These are phyloP conservation scores for Nigrospora oryzae DNA, from an alignment of 2,329 filamentous ascomycete genomes.

Conservation along the genomic window DNA sequence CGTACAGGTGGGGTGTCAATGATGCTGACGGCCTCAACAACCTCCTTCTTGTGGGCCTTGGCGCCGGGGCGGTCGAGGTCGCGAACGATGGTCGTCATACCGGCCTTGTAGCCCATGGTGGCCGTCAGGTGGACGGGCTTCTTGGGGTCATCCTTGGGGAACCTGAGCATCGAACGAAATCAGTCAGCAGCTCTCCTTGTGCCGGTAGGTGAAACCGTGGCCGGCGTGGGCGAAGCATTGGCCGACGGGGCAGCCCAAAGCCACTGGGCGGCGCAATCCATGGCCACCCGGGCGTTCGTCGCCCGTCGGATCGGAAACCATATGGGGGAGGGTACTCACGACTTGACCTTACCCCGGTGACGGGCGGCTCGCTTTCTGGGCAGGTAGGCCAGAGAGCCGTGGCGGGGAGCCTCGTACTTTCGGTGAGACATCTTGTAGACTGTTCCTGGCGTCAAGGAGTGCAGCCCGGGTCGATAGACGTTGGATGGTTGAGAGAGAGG, in stretches of 20 bases:
- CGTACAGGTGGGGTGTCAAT: constrained; percentile 94
- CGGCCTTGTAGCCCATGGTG: constrained; percentile 99
- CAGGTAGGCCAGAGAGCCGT: constrained; percentile 85
- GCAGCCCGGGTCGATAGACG: constrained; percentile 17
- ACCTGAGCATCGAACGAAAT: constrained; percentile 44
- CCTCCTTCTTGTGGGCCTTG: constrained; percentile 99
- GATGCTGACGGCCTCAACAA: constrained; percentile 81
- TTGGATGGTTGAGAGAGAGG: constrained; percentile 13
- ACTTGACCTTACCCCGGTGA: constrained; percentile 97
- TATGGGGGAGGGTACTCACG: constrained; percentile 50
- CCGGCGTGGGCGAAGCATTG: no score
- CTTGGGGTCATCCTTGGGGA: constrained; percentile 99
- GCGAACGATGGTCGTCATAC: constrained; percentile 99
- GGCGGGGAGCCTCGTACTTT: constrained; percentile 77
- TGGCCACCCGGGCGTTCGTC: no score
- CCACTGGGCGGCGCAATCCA: no score
- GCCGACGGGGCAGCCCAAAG: no score
- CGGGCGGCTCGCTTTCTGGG: constrained; percentile 88
- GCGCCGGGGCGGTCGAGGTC: constrained; percentile 98
- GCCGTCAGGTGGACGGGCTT: constrained; percentile 98
- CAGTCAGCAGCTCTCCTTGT: not conserved
- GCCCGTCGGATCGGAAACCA: constrained; percentile 4
- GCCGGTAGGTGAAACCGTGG: no score
- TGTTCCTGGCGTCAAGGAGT: constrained; percentile 20
- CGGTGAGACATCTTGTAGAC: constrained; percentile 38